phyloP scores from a whole-genome alignment of 768 basidiomycete genomes.

The Panellus pusillus region DNA sequence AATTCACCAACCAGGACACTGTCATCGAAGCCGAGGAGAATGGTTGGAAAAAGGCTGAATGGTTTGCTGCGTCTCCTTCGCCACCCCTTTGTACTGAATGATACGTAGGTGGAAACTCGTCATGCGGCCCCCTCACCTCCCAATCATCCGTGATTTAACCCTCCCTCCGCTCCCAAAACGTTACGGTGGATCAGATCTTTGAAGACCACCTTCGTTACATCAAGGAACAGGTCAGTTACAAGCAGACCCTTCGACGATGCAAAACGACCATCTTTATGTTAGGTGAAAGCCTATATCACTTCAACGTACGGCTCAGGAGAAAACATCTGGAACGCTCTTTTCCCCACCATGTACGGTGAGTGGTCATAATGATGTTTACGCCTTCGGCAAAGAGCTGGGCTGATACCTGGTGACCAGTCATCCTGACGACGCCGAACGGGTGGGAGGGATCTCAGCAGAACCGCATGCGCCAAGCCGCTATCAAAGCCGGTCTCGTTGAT shows the following conservation, averaged over 20 bases:
- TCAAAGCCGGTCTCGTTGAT: slow-evolving; percentile 22
- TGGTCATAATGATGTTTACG: too few relatives aligned
- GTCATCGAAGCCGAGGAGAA: slow-evolving; percentile 18
- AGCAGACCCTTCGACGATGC: background rate
- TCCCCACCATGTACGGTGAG: slow-evolving; percentile 16
- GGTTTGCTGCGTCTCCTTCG: background rate
- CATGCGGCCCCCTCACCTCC: slow-evolving; percentile 22
- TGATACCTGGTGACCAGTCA: background rate
- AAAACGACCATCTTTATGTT: too few relatives aligned
- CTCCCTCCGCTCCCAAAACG: slow-evolving; percentile 19
- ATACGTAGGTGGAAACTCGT: slow-evolving; percentile 21
- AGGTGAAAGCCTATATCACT: slow-evolving; percentile 20
- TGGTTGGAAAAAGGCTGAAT: slow-evolving; percentile 15
- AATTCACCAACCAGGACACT: slow-evolving; percentile 1
- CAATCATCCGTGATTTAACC: slow-evolving; percentile 19
- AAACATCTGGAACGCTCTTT: slow-evolving; percentile 20
- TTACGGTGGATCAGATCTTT: slow-evolving; percentile 21
- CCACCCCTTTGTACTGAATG: background rate
- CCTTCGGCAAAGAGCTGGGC: too few relatives aligned
- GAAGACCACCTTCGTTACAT: slow-evolving; percentile 21
- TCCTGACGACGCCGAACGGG: slow-evolving; percentile 26
- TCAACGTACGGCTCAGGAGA: slow-evolving; percentile 14
- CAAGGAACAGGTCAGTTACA: slow-evolving; percentile 3
- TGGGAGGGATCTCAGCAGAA: slow-evolving; percentile 25
- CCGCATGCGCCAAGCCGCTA: slow-evolving; percentile 23